Conservation (phyloP, 148 eudicot species). For the Salicornia ramosissima region DNA sequence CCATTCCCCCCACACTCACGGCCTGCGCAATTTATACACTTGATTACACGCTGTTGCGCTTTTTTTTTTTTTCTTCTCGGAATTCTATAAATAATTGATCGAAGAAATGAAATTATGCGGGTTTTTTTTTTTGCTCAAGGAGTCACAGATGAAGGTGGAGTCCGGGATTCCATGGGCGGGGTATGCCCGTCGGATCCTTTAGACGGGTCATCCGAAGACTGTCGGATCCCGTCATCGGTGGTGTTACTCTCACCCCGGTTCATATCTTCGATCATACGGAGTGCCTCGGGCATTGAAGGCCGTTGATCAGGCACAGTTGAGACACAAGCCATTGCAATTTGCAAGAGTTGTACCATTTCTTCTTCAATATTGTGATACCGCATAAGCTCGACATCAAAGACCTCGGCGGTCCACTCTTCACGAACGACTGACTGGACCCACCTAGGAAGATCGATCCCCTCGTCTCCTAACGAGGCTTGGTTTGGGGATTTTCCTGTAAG, state of each 20-base stretch:
- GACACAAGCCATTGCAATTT: conserved; percentile 94
- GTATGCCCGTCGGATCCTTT: conserved; percentile 84
- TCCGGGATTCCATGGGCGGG: conserved; percentile 59
- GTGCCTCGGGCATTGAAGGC: conserved; percentile 71
- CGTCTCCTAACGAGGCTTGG: conserved; percentile 91
- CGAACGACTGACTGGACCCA: conserved; percentile 98
- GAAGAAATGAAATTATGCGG: conserved; percentile 7
- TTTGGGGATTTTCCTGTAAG: conserved; percentile 92
- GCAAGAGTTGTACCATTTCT: conserved; percentile 94
- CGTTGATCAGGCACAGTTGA: conserved; percentile 83
- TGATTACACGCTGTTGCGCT: conserved; percentile 30
- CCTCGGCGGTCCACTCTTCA: conserved; percentile 99
- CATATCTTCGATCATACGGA: conserved; percentile 92
- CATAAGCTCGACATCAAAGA: conserved; percentile 95
- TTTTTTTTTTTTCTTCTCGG: no score
- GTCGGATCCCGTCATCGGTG: conserved; percentile 68
- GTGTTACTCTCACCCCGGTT: conserved; percentile 47
- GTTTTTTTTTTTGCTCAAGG: conserved; percentile 37
- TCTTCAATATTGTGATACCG: conserved; percentile 87
- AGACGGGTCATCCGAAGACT: conserved; percentile 82
- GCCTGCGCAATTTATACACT: conserved; percentile 35
- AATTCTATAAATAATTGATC: conserved; percentile 20
- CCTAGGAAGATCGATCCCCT: conserved; percentile 90
- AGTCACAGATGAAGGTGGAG: conserved; percentile 57
- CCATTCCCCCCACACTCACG: conserved; percentile 27